A percentile compares a stretch with the other conserved stretches of the same genome.
These are phyloP conservation scores for Melastoma candidum DNA, from an alignment of 441 rosid genomes.

Conservation along the genomic window DNA sequence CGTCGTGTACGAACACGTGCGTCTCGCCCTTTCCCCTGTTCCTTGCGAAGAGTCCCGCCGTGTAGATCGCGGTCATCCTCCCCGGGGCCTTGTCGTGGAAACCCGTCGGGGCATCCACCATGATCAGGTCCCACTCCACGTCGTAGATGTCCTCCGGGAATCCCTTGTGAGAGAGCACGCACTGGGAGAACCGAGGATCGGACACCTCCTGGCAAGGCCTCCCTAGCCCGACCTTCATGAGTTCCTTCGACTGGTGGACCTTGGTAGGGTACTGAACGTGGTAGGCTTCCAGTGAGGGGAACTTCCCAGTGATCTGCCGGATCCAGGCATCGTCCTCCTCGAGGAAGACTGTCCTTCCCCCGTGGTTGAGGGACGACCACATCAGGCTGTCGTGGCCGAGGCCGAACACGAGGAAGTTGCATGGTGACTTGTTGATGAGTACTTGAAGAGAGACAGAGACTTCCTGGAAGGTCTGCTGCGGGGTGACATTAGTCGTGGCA, in stretches of 20 bases:
- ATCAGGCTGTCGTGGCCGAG: conserved; percentile 83
- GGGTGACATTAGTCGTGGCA: conserved; percentile 56
- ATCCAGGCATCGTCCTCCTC: conserved; percentile 56
- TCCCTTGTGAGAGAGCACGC: conserved; percentile 40
- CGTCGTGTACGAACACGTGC: conserved; percentile 63
- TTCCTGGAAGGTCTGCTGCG: conserved; percentile 60
- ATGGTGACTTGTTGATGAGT: conserved; percentile 42
- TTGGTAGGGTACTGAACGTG: conserved; percentile 6
- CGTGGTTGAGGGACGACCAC: conserved; percentile 79
- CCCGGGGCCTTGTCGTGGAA: conserved; percentile 57
- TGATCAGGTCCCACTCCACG: conserved; percentile 57
- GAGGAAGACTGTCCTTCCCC: conserved; percentile 63
- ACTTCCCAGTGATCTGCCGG: neutral
- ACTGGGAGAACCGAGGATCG: conserved; percentile 53
- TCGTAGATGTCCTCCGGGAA: conserved; percentile 55
- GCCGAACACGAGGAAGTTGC: conserved; percentile 82
- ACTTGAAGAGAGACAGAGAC: conserved; percentile 59
- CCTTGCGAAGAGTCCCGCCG: conserved; percentile 66
- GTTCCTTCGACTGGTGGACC: conserved; percentile 26
- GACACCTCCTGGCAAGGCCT: conserved; percentile 3
- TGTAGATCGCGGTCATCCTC: conserved; percentile 67
- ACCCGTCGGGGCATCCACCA: conserved; percentile 80
- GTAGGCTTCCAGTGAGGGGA: conserved; percentile 44
- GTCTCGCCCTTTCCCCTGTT: conserved; percentile 58
- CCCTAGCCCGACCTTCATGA: conserved; percentile 26